Evolutionary conservation across 371 early-diverging fungal genomes (phyloP).

Genomic region (Mucor irregularis): DNA sequence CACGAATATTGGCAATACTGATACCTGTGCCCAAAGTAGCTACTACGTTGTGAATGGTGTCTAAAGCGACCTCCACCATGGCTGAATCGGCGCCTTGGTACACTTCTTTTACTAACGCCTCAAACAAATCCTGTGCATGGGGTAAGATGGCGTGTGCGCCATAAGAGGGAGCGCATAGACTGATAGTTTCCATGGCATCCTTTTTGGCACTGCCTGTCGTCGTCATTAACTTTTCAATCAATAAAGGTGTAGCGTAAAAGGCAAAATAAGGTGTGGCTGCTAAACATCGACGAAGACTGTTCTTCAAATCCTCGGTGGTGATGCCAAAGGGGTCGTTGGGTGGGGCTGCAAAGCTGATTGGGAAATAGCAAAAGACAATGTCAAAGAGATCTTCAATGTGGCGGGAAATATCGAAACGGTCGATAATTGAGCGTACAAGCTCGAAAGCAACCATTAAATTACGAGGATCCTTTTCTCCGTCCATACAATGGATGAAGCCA

Average conservation of each 20-base stretch:
- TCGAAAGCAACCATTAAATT: conserved; percentile 88
- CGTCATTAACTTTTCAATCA: conserved; percentile 82
- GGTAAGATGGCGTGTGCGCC: conserved; percentile 64
- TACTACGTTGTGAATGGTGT: conserved; percentile 62
- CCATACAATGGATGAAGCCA: conserved; percentile 89
- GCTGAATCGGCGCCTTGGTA: conserved; percentile 64
- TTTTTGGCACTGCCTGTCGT: conserved; percentile 62
- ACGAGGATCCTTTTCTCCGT: conserved; percentile 98
- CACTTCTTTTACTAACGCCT: conserved; percentile 61
- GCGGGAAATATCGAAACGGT: conserved; percentile 72
- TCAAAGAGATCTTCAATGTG: conserved; percentile 90
- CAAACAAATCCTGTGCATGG: conserved; percentile 65
- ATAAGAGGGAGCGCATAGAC: conserved; percentile 70
- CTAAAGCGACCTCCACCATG: conserved; percentile 59
- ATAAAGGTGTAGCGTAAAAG: conserved; percentile 70
- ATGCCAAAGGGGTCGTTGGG: conserved; percentile 85
- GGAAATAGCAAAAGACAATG: conserved; percentile 93
- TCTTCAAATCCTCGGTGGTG: conserved; percentile 83
- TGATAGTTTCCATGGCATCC: conserved; percentile 78
- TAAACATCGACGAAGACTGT: conserved; percentile 66
- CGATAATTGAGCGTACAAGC: conserved; percentile 64
- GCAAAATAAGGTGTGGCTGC: conserved; percentile 75
- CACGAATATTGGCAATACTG: conserved; percentile 48
- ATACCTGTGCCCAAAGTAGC: conserved; percentile 56
- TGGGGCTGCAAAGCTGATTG: conserved; percentile 91